Base-by-base conservation (phyloP, 2,329 filamentous ascomycete species). In the Cordyceps javanica region DNA sequence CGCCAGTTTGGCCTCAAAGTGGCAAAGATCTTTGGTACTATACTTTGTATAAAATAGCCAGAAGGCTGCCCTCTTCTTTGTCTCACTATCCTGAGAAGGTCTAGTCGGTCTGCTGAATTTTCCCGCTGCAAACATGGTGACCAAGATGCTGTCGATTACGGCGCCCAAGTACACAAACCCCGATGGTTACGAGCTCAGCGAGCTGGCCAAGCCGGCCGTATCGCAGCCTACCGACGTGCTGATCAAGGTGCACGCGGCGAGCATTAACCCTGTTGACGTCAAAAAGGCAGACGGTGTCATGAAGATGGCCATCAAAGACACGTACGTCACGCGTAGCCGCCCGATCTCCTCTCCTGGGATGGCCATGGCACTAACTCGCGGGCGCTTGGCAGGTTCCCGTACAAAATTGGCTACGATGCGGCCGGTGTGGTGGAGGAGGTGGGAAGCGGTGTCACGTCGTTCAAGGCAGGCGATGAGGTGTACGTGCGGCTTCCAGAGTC, bases 221-320 rank as follows among this genome's bases (percentile, higher is more conserved):
- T 60, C 60, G 9, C 49, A 61, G 2, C 36, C 60, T 16, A 60
- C 58, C 11, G 63, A 69, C 28, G 62, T 70, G 11, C 49, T 73
- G 16, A 72, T 78, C 39, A 70, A 67, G 49, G 73, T 78, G 9
- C 66, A 75, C 55, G 75, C 75, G 3, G 75, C 75, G 1, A 72
- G 70, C 46, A 67, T 78, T 41, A 78, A 79, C 59, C 74, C 76
- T 1, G 65, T 77, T 3, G 76, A 78, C 64, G 68, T 77, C 4
- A 73, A 74, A 60, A 70, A 70, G 53, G 75, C 73, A 0, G 63
- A 64, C 16, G 74, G 73, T 0, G 60, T 66, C 1, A 57, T 72
- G 38, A 75, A 74, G 49, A 14, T 66, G 11, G 66, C 66, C 7
- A 11, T 71, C 3, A 63, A 66, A 45, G 70, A 72, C 45, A 34